Evolutionary conservation across 164 flowering plant genomes (phyloP).

Genomic region (Tetrastigma voinierianum): DNA sequence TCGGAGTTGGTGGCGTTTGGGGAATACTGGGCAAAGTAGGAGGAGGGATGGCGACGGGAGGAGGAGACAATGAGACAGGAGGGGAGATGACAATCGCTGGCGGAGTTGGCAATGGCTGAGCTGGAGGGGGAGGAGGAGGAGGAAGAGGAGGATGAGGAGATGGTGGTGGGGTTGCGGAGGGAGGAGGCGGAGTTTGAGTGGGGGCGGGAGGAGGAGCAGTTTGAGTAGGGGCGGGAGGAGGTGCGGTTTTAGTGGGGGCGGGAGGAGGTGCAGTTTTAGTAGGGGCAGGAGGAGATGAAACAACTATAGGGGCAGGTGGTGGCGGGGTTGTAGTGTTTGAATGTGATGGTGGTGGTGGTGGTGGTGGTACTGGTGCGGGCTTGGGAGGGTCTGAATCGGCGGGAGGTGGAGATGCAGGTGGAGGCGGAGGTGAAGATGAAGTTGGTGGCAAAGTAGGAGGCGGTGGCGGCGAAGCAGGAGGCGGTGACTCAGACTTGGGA

Average conservation of each 20-base stretch:
- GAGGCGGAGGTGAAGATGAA: slow-evolving; percentile 12
- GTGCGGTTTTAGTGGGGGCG: too few species aligned
- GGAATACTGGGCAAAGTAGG: slow-evolving; percentile 4
- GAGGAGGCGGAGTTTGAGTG: background rate
- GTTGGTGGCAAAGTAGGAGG: slow-evolving; percentile 8
- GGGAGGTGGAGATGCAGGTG: slow-evolving; percentile 13
- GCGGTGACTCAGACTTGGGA: background rate
- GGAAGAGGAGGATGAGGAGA: background rate
- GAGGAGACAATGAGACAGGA: slow-evolving; percentile 8
- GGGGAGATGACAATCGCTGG: slow-evolving; percentile 5
- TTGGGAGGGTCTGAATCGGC: background rate
- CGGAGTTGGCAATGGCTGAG: too few species aligned
- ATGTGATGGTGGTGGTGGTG: slow-evolving; percentile 7
- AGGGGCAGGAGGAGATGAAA: background rate
- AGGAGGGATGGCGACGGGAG: slow-evolving; percentile 1
- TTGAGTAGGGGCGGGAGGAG: too few species aligned
- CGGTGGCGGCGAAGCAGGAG: slow-evolving; percentile 14
- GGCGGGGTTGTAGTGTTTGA: slow-evolving; percentile 5
- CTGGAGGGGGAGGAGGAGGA: slow-evolving; percentile 6
- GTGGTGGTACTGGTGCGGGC: slow-evolving; percentile 8
- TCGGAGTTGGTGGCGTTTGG: background rate
- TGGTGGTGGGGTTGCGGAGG: slow-evolving; percentile 7
- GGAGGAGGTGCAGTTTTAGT: background rate
- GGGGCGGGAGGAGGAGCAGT: background rate
- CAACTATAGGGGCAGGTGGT: background rate